Evolutionary conservation across 345 rosid genomes (phyloP).

Genomic region (Erodium maritimum): DNA sequence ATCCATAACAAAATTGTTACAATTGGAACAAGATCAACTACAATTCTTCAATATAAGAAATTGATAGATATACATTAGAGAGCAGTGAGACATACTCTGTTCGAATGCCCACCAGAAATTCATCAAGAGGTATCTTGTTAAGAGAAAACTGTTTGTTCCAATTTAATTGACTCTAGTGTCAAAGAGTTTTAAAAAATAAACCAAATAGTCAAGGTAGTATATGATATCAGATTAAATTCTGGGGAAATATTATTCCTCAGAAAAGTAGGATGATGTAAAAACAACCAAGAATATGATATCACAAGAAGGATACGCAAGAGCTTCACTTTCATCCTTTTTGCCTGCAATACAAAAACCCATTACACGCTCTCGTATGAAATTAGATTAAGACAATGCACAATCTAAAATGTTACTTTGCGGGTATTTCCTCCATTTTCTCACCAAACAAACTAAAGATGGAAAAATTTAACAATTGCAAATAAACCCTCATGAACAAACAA

Average conservation of each 20-base stretch:
- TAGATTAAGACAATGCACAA: not conserved
- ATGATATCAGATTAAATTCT: too few relatives aligned
- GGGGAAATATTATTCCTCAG: too few relatives aligned
- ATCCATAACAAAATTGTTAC: too few relatives aligned
- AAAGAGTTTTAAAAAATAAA: not conserved
- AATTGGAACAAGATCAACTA: too few relatives aligned
- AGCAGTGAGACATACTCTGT: slow-evolving; percentile 28
- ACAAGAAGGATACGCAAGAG: slow-evolving; percentile 50
- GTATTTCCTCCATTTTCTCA: not conserved
- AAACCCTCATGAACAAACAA: too few relatives aligned
- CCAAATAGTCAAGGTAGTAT: not conserved
- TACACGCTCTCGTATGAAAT: not conserved
- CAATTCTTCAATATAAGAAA: not conserved
- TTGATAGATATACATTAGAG: slow-evolving; percentile 2
- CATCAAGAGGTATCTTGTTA: slow-evolving; percentile 12
- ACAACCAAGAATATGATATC: slow-evolving; percentile 5
- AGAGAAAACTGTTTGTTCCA: slow-evolving; percentile 15
- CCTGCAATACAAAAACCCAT: slow-evolving; percentile 16
- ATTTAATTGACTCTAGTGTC: too few relatives aligned
- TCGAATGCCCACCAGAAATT: slow-evolving; percentile 3
- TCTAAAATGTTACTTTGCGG: too few relatives aligned
- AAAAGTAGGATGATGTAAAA: too few relatives aligned
- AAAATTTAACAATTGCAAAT: too few relatives aligned
- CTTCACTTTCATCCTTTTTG: slow-evolving; percentile 43
- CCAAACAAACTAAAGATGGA: not conserved